phyloP scores from a whole-genome alignment of 192 early-diverging fungal genomes.

The Coemansia sp. region DNA sequence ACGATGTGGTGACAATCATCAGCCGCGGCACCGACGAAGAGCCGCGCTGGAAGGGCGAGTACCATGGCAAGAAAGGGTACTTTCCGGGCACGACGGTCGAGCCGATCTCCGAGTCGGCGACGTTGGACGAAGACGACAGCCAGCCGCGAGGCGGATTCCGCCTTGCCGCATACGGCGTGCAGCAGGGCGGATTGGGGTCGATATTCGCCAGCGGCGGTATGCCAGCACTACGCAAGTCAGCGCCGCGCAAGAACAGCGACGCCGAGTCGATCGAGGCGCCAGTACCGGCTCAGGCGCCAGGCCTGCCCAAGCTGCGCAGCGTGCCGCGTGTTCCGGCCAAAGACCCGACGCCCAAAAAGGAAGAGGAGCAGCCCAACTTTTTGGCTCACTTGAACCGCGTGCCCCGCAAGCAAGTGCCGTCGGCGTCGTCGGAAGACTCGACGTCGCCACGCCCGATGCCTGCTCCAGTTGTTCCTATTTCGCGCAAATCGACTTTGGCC shows the following conservation, averaged over 20 bases:
- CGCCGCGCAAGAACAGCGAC: constrained; percentile 31
- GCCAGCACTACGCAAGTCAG: constrained; percentile 64
- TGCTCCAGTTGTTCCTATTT: constrained; percentile 15
- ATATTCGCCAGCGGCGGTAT: constrained; percentile 71
- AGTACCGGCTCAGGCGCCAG: constrained; percentile 12
- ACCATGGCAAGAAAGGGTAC: constrained; percentile 73
- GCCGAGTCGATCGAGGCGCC: constrained; percentile 11
- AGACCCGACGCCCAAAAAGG: constrained; percentile 26
- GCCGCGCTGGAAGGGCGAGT: constrained; percentile 72
- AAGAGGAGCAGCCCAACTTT: constrained; percentile 41
- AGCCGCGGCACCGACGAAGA: constrained; percentile 58
- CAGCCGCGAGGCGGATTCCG: constrained; percentile 55
- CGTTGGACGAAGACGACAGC: constrained; percentile 26
- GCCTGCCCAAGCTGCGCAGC: constrained; percentile 51
- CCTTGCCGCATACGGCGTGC: constrained; percentile 75
- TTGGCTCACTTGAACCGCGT: constrained; percentile 42
- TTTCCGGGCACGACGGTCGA: constrained; percentile 67
- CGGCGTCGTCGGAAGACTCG: constrained; percentile 25
- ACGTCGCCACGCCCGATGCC: constrained; percentile 17
- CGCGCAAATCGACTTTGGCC: constrained; percentile 2
- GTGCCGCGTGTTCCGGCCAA: constrained; percentile 24
- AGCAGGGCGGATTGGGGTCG: constrained; percentile 75
- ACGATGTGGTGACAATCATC: constrained; percentile 69
- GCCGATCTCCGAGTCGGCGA: constrained; percentile 38
- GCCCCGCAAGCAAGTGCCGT: constrained; percentile 26